Evolutionary conservation across 2,329 filamentous ascomycete species (phyloP).

Genomic region (Aurifilum marmelostoma): DNA sequence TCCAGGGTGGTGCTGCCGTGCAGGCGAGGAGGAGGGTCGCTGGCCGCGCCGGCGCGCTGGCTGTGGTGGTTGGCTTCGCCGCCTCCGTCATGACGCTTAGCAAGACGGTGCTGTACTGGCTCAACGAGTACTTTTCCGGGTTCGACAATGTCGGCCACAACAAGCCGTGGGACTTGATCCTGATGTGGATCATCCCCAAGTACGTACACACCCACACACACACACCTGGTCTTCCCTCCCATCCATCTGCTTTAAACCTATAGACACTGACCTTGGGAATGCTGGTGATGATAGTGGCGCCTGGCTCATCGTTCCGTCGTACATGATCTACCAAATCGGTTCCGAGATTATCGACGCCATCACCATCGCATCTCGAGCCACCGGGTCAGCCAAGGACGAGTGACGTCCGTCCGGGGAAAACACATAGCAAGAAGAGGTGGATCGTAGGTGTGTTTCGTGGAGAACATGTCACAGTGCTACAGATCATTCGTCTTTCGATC

Average conservation of each 20-base stretch:
- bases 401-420: constrained; percentile 33
- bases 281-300: constrained; percentile 46
- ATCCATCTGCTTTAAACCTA: neutral
- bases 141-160: constrained; percentile 64
- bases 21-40: constrained; percentile 39
- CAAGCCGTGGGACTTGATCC: constrained; percentile 45
- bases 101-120: constrained; percentile 65
- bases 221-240: no score
- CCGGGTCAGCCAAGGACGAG: constrained; percentile 43
- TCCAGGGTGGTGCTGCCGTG: constrained; percentile 27
- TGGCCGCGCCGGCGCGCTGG: constrained; percentile 49
- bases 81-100: constrained; percentile 63
- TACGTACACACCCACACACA: constrained; percentile 45
- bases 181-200: constrained; percentile 64
- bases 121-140: constrained; percentile 59
- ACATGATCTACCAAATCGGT: constrained; percentile 56
- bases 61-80: constrained; percentile 54
- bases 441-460: neutral
- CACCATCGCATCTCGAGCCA: constrained; percentile 39
- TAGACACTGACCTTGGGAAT: neutral
- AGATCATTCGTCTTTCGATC: neutral
- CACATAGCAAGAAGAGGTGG: neutral
- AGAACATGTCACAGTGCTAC: neutral
- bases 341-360: constrained; percentile 53
- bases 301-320: constrained; percentile 57